A percentile compares a stretch with the other conserved stretches of the same genome.
phyloP scores from a whole-genome alignment of 2,329 filamentous ascomycete species.

The Pseudogymnoascus sp. region DNA sequence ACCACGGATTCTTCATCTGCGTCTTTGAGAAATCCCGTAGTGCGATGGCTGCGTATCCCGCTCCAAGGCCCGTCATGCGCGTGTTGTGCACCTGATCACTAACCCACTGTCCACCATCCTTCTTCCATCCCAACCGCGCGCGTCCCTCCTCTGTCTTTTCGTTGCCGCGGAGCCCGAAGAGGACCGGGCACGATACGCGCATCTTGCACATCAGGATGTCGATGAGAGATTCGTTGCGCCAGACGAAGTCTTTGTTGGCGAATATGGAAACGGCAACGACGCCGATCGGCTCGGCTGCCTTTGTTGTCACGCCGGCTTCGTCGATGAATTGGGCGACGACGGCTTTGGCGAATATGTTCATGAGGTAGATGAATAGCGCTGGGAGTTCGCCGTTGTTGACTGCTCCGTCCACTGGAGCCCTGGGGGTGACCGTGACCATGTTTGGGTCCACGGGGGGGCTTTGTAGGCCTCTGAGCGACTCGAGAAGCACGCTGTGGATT shows the following conservation, averaged over 20 bases:
- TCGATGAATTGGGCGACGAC: constrained; percentile 64
- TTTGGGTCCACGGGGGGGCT: constrained; percentile 49
- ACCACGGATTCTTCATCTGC: constrained; percentile 64
- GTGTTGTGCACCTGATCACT: constrained; percentile 69
- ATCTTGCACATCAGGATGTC: constrained; percentile 87
- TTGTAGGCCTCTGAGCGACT: constrained; percentile 46
- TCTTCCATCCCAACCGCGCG: constrained; percentile 66
- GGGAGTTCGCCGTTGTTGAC: constrained; percentile 51
- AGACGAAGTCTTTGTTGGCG: constrained; percentile 59
- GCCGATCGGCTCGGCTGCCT: constrained; percentile 71
- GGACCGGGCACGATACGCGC: constrained; percentile 69
- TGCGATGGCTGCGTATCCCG: constrained; percentile 76
- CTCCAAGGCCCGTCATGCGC: constrained; percentile 75
- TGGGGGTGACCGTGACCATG: constrained; percentile 43
- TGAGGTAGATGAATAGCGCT: constrained; percentile 63
- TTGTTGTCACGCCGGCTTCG: constrained; percentile 58
- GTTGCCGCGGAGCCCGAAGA: constrained; percentile 76
- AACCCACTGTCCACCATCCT: constrained; percentile 51
- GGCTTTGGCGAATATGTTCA: constrained; percentile 70
- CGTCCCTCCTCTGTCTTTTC: constrained; percentile 67
- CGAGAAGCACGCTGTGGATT: constrained; percentile 48
- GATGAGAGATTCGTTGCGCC: constrained; percentile 62
- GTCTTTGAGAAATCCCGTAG: constrained; percentile 74
- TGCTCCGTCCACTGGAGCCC: constrained; percentile 43
- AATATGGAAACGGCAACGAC: constrained; percentile 71